These are phyloP conservation scores for Thielaviopsis euricoi DNA, from an alignment of 2,329 filamentous ascomycete species.

Conservation along the genomic window DNA sequence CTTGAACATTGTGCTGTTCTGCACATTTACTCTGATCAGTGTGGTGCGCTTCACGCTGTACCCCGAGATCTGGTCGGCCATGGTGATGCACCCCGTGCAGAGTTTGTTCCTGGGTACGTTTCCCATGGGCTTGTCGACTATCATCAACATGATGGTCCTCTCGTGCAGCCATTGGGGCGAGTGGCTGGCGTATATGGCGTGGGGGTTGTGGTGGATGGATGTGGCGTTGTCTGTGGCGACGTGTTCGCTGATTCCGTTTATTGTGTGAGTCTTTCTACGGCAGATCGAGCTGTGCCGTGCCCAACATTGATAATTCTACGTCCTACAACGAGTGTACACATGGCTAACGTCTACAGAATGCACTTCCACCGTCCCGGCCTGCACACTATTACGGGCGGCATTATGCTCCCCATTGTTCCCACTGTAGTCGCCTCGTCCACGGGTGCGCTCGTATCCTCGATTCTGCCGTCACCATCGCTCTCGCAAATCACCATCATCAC, in stretches of 20 bases:
- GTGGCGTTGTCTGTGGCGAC: slow-evolving; percentile 32
- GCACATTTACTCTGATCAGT: slow-evolving; percentile 34
- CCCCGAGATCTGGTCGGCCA: slow-evolving; percentile 46
- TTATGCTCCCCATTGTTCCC: slow-evolving; percentile 49
- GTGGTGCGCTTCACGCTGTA: slow-evolving; percentile 46
- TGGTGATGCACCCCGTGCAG: slow-evolving; percentile 51
- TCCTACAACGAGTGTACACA: too few relatives aligned
- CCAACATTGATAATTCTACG: too few relatives aligned
- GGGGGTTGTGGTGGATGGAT: slow-evolving; percentile 43
- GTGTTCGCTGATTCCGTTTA: slow-evolving; percentile 39
- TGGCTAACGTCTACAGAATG: slow-evolving; percentile 19
- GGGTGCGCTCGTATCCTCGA: slow-evolving; percentile 46
- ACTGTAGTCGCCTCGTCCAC: slow-evolving; percentile 48
- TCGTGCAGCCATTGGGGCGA: slow-evolving; percentile 46
- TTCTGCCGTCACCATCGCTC: slow-evolving; percentile 35
- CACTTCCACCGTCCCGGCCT: slow-evolving; percentile 29
- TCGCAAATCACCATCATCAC: slow-evolving; percentile 45
- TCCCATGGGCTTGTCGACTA: slow-evolving; percentile 52
- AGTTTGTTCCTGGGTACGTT: slow-evolving; percentile 53
- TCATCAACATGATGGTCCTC: slow-evolving; percentile 48
- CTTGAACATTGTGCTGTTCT: slow-evolving; percentile 43
- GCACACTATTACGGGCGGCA: slow-evolving; percentile 44
- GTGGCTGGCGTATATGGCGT: slow-evolving; percentile 37
- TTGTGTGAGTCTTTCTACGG: slow-evolving; percentile 34
- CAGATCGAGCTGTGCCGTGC: background rate